These are phyloP conservation scores for Larix kaempferi DNA, from an alignment of 75 land plant genomes.

Conservation along the genomic window DNA sequence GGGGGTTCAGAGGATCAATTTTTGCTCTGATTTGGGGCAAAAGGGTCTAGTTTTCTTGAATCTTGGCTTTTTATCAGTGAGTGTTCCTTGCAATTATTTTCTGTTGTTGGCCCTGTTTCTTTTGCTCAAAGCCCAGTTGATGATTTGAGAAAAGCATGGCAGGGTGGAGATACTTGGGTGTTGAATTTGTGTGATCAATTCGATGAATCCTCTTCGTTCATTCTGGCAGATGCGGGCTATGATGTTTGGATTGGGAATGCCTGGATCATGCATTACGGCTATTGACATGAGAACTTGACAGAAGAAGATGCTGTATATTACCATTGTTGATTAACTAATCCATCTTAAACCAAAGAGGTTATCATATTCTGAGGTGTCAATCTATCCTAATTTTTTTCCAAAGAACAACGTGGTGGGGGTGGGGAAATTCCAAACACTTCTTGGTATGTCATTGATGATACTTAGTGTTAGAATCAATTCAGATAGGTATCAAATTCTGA, in stretches of 20 bases:
- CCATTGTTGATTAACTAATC: too few relatives aligned
- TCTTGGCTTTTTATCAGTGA: background rate
- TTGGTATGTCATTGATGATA: too few relatives aligned
- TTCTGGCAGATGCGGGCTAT: constrained; percentile 39
- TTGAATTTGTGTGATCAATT: constrained; percentile 29
- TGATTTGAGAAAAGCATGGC: background rate
- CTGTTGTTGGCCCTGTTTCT: background rate
- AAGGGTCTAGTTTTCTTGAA: background rate
- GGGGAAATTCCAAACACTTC: too few relatives aligned
- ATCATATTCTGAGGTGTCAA: too few relatives aligned
- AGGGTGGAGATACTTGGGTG: constrained; percentile 44
- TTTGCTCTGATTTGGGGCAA: background rate
- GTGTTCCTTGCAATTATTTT: background rate
- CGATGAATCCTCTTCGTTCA: constrained; percentile 25
- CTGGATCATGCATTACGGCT: constrained; percentile 27
- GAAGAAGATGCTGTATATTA: constrained; percentile 9
- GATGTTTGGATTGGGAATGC: constrained; percentile 51
- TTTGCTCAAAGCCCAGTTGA: background rate
- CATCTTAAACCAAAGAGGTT: too few relatives aligned
- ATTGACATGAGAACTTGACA: constrained; percentile 20
- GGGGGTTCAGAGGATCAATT: background rate
- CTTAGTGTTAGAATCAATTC: too few relatives aligned
- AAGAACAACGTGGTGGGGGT: too few relatives aligned
- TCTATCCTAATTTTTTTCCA: too few relatives aligned
- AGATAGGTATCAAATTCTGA: too few relatives aligned